Base-by-base conservation (phyloP, 176 grass and related monocot genomes). In the Ampelocalamus luodianensis region DNA sequence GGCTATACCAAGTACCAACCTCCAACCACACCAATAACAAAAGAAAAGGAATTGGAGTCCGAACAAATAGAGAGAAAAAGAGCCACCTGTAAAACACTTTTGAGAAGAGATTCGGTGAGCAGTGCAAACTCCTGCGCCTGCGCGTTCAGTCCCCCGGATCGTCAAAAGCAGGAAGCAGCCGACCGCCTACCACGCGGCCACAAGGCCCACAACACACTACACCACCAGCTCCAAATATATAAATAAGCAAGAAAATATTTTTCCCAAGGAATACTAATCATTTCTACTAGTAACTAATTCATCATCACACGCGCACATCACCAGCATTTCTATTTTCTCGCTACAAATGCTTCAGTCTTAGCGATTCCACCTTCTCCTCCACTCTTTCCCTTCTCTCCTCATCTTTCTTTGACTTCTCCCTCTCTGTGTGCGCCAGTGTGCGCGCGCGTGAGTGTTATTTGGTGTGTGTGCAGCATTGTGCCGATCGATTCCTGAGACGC, bases 271-370 rank as follows among this genome's bases (percentile, higher is more conserved):
- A n/a, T n/a, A n/a, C n/a, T n/a, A n/a, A n/a, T n/a, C n/a, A n/a
- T 34, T 64, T 65, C 27, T 18, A 34, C 32, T 0, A 8, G 29
- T 29, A 29, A 15, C 10, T 13, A 62, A 62, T 7, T 16, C 37
- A 66, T 66, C 29, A 3, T 16, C 13, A 16, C 20, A 6, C 62
- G 27, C 11, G 1, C 79, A 0, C 48, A 29, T 23, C 8, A 43
- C 32, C 79, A 20, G 5, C 79, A 17, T 29, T 29, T 29, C 29
- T 29, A 29, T 29, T 58, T 43, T 5, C 66, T 62, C 15, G 51
- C 51, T 82, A 82, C 80, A 71, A 72, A 82, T 72, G 51, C 67
- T 82, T 43, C 49, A 6, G n/a, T 3, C 37, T 44, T 60, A 65
- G 51, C 65, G 11, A 15, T 15, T 22, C 62, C 63, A 17, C 63